Evolutionary conservation across 345 rosid species (phyloP).

Genomic region (Sonneratia alba): DNA sequence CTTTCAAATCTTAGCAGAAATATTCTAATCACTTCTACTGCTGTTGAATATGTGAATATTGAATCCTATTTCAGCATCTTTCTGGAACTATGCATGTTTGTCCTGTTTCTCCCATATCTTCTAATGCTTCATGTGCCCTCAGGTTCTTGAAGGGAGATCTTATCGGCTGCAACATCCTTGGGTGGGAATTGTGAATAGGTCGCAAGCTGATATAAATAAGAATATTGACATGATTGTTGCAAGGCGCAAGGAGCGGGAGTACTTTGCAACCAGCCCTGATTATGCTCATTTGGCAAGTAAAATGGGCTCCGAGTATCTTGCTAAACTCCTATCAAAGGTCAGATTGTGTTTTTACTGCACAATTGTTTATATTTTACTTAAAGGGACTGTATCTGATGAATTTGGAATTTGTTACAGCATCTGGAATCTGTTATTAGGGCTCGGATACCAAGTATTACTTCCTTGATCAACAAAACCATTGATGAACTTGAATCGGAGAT

Average conservation of each 20-base stretch:
- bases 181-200: slow-evolving; percentile 97
- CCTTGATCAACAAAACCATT: slow-evolving; percentile 77
- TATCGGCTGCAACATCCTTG: slow-evolving; percentile 80
- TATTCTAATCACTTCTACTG: background rate
- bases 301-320: slow-evolving; percentile 97
- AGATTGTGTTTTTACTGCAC: background rate
- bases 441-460: slow-evolving; percentile 76
- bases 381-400: slow-evolving; percentile 8
- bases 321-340: slow-evolving; percentile 89
- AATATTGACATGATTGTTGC: slow-evolving; percentile 82
- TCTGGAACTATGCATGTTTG: background rate
- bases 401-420: slow-evolving; percentile 39
- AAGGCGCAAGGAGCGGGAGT: slow-evolving; percentile 73
- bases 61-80: background rate
- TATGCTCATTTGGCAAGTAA: slow-evolving; percentile 80
- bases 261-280: slow-evolving; percentile 85
- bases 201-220: slow-evolving; percentile 92
- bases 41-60: background rate
- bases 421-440: slow-evolving; percentile 80
- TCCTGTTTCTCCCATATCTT: background rate
- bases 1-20: background rate
- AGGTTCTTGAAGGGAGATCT: slow-evolving; percentile 96
- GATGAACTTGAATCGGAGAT: slow-evolving; percentile 90
- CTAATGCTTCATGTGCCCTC: slow-evolving; percentile 8
- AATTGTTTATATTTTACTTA: background rate